Conservation (phyloP, 2,329 filamentous ascomycete species). For the Xylariaceae sp. region DNA sequence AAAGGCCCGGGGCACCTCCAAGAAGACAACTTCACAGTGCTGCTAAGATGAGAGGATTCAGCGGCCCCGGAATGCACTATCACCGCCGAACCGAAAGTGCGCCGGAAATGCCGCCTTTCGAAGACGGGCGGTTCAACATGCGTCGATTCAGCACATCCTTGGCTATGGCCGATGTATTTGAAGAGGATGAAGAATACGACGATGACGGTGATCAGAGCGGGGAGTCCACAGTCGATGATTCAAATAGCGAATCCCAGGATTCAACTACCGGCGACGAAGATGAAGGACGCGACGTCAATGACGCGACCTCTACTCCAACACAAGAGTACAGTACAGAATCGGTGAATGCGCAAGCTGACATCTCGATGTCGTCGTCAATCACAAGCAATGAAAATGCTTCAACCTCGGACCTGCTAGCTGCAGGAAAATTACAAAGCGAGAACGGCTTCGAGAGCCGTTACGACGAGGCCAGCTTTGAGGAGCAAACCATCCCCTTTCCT, state of each 20-base stretch:
- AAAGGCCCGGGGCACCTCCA: constrained; percentile 50
- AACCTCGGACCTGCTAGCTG: constrained; percentile 38
- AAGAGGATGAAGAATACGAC: constrained; percentile 70
- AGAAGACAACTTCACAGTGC: constrained; percentile 73
- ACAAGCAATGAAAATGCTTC: constrained; percentile 44
- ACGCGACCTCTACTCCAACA: constrained; percentile 29
- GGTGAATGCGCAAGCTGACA: constrained; percentile 14
- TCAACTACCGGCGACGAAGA: constrained; percentile 23
- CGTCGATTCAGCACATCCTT: constrained; percentile 61
- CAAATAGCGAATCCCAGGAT: constrained; percentile 24
- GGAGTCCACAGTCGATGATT: constrained; percentile 27
- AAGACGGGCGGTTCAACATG: constrained; percentile 52
- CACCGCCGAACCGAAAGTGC: constrained; percentile 76
- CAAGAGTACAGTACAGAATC: constrained; percentile 28
- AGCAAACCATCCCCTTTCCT: constrained; percentile 36
- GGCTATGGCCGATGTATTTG: constrained; percentile 81
- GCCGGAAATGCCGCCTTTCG: constrained; percentile 72
- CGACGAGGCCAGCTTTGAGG: constrained; percentile 48
- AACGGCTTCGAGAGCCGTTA: constrained; percentile 47
- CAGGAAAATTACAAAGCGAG: constrained; percentile 42
- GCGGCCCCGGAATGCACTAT: constrained; percentile 65
- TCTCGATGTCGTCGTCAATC: constrained; percentile 22
- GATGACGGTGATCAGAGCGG: constrained; percentile 42
- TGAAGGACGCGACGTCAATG: constrained; percentile 23
- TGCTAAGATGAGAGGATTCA: constrained; percentile 63